phyloP scores from a whole-genome alignment of 345 rosid genomes.

The Carallia brachiata region DNA sequence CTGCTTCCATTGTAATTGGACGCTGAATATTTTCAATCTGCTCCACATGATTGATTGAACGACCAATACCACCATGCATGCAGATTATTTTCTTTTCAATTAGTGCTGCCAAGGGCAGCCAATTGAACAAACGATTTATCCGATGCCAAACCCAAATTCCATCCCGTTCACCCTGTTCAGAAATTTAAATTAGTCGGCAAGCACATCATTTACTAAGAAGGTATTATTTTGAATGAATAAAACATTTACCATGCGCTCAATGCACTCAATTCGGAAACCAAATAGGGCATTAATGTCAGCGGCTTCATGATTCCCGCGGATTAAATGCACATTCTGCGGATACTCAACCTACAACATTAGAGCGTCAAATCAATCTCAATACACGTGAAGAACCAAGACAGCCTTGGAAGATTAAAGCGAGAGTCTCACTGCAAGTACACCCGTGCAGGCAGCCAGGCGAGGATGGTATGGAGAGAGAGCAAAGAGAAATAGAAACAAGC shows the following conservation, averaged over 20 bases:
- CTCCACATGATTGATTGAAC: constrained; percentile 96
- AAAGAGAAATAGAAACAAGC: constrained; percentile 3
- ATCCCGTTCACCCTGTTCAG: constrained; percentile 89
- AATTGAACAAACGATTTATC: constrained; percentile 89
- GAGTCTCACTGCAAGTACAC: background rate
- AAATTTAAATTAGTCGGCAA: constrained; percentile 23
- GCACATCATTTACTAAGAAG: constrained; percentile 15
- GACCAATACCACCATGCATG: constrained; percentile 99
- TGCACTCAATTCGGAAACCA: constrained; percentile 97
- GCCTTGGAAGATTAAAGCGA: background rate
- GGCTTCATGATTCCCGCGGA: constrained; percentile 99
- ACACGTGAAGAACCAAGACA: constrained; percentile 11
- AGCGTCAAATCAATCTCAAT: constrained; percentile 16
- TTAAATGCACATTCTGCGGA: constrained; percentile 81
- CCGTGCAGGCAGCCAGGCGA: no score
- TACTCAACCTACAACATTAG: constrained; percentile 72
- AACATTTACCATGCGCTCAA: constrained; percentile 87
- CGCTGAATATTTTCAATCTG: constrained; percentile 96
- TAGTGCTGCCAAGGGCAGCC: constrained; percentile 95
- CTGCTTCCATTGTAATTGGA: constrained; percentile 96
- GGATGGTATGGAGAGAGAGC: background rate
- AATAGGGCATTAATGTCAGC: constrained; percentile 99
- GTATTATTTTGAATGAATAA: constrained; percentile 6
- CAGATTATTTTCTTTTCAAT: constrained; percentile 97
- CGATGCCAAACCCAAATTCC: constrained; percentile 99